phyloP scores from a whole-genome alignment of 2,329 filamentous ascomycete species.

The Epichloe typhina region DNA sequence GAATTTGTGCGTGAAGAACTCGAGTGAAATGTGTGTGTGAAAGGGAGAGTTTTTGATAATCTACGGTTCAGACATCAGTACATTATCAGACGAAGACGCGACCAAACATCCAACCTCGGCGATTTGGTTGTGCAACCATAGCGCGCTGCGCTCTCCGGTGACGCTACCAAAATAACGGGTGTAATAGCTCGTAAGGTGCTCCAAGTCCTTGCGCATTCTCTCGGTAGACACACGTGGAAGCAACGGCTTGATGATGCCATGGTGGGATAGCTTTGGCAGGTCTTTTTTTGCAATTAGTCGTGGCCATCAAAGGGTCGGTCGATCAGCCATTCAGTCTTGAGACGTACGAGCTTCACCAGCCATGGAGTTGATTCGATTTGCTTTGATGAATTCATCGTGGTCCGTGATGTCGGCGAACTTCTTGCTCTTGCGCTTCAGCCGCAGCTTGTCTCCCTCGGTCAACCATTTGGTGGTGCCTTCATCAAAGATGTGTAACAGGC shows the following conservation, averaged over 20 bases:
- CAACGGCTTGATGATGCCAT: slow-evolving; percentile 41
- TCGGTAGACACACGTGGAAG: slow-evolving; percentile 45
- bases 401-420: slow-evolving; percentile 66
- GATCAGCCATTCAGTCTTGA: not conserved
- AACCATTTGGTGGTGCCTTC: slow-evolving; percentile 51
- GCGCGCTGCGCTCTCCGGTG: slow-evolving; percentile 19
- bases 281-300: slow-evolving; percentile 10
- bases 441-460: slow-evolving; percentile 61
- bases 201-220: slow-evolving; percentile 51
- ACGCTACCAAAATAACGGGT: slow-evolving; percentile 40
- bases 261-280: slow-evolving; percentile 28
- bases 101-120: slow-evolving; percentile 12
- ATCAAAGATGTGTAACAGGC: slow-evolving; percentile 51
- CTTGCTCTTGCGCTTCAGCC: slow-evolving; percentile 47
- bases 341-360: slow-evolving; percentile 10
- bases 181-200: slow-evolving; percentile 47
- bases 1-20: slow-evolving; percentile 28
- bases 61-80: slow-evolving; percentile 2
- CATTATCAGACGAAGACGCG: not conserved
- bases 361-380: slow-evolving; percentile 9
- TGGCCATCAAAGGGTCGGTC: not conserved
- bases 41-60: slow-evolving; percentile 22
- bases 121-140: slow-evolving; percentile 23
- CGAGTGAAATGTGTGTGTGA: slow-evolving; percentile 24
- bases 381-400: slow-evolving; percentile 34